Evolutionary conservation across 345 rosid genomes (phyloP), one percentile per base, ranked within the genome.

Genomic region (Clarkia xantiana): DNA sequence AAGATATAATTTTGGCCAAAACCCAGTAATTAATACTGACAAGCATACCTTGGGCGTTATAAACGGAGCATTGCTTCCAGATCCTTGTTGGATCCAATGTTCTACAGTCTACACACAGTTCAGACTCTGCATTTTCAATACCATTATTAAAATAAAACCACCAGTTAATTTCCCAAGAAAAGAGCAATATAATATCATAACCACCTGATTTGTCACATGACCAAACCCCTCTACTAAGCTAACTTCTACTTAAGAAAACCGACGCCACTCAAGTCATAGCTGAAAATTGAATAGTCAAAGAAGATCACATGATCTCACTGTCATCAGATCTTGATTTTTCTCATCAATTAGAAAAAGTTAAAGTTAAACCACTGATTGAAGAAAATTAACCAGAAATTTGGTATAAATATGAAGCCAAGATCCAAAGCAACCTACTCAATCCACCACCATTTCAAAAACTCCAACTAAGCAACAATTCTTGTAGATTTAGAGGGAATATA

Each of bases 121-220:
- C 39, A 19, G 14, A 14, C 23, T 3, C 23, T 20, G 34, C 1
- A 23, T 12, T 22, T 29, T 29, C 36, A 29, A 5, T 4, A 29
- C 9, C 13, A 45, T 45, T 15, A 11, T 10, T 0, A 17, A 10
- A 45, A 17, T 11, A 15, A 12, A 45, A 16, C 11, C 8, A 4
- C 1, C 11, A 45, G 48, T 1, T 6, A 45, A 45, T 45, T 45
- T 6, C 11, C 20, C 20, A 49, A 20, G 40, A 29, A 49, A 3
- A 29, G 34, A 1, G 16, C 25, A 38, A 45, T 10, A 49, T 51
- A 54, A 38, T 49, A 51, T 15, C 22, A 47, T 45, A 15, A 55
- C 63, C 77, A 72, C 72, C 72, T 72, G 84, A 60, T 62, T 46
- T 15, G 44, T 65, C 81, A 78, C 81, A 70, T 75, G 78, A 68